Conservation (phyloP, 306 rosid genomes). For the Abrus precatorius region DNA sequence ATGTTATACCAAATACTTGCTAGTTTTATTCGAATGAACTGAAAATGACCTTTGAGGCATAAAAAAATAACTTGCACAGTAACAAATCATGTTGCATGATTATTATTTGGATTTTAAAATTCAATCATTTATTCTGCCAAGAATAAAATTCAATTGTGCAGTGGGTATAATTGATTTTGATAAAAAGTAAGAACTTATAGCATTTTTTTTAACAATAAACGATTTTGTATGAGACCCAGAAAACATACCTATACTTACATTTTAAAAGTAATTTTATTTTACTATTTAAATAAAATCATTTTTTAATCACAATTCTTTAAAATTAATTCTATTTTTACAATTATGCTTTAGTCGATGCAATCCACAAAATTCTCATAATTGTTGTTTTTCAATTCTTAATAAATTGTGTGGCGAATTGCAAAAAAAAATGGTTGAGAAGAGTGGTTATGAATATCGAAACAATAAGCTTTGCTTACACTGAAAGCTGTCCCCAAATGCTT, state of each 20-base stretch:
- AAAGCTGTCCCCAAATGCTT: slow-evolving; percentile 54
- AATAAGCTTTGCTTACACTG: slow-evolving; percentile 43
- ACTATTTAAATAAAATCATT: not conserved
- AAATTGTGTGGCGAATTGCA: not conserved
- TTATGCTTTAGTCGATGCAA: not conserved
- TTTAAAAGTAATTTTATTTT: not conserved
- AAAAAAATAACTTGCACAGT: not conserved
- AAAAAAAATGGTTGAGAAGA: not conserved
- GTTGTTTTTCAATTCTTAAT: not conserved
- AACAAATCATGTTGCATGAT: not conserved
- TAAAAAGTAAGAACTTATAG: no score
- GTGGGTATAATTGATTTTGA: no score
- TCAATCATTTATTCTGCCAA: no score
- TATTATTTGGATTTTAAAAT: not conserved
- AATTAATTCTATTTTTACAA: not conserved
- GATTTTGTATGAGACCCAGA: not conserved
- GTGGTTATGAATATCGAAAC: not conserved
- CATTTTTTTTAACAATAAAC: not conserved
- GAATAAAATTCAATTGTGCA: no score
- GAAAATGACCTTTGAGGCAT: not conserved
- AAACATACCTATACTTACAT: not conserved
- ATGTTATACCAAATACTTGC: not conserved
- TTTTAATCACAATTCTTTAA: no score
- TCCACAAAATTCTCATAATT: not conserved
- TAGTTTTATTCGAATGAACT: no score